These are phyloP conservation scores for Ensete ventricosum DNA, from an alignment of 176 grass and related monocot species.

Conservation along the genomic window DNA sequence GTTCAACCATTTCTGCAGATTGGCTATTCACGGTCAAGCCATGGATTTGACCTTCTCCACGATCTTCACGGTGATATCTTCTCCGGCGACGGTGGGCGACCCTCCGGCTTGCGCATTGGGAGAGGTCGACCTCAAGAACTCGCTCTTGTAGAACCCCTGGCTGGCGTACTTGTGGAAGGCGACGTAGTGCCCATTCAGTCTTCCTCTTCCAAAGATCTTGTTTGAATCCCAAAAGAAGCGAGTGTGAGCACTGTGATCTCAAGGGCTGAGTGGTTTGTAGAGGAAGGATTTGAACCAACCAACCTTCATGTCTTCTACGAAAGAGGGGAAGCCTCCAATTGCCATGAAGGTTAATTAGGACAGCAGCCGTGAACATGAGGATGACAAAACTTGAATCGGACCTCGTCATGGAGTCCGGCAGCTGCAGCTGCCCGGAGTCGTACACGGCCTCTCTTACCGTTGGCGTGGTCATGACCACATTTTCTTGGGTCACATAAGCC, in stretches of 20 bases:
- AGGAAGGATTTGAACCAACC: not conserved
- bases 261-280: too few relatives aligned
- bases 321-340: constrained; percentile 90
- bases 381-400: constrained; percentile 30
- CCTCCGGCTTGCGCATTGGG: constrained; percentile 36
- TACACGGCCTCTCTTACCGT: constrained; percentile 64
- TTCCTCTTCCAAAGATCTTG: constrained; percentile 17
- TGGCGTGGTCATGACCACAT: constrained; percentile 77
- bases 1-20: too few relatives aligned
- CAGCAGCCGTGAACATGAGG: constrained; percentile 64
- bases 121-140: constrained; percentile 68
- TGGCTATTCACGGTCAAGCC: not conserved
- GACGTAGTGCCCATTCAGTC: constrained; percentile 24
- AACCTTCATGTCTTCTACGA: constrained; percentile 98
- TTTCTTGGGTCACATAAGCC: constrained; percentile 93
- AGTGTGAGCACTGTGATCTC: too few relatives aligned
- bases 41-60: constrained; percentile 57
- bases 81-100: constrained; percentile 34
- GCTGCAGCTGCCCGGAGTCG: constrained; percentile 76
- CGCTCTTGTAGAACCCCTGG: constrained; percentile 87
- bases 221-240: too few relatives aligned
- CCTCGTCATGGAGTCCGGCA: constrained; percentile 44
- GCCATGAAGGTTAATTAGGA: constrained; percentile 95
- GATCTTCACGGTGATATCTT: constrained; percentile 56
- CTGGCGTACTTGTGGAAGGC: constrained; percentile 79